Conservation (phyloP, 257 asterid species). For the Nicotiana otophora region DNA sequence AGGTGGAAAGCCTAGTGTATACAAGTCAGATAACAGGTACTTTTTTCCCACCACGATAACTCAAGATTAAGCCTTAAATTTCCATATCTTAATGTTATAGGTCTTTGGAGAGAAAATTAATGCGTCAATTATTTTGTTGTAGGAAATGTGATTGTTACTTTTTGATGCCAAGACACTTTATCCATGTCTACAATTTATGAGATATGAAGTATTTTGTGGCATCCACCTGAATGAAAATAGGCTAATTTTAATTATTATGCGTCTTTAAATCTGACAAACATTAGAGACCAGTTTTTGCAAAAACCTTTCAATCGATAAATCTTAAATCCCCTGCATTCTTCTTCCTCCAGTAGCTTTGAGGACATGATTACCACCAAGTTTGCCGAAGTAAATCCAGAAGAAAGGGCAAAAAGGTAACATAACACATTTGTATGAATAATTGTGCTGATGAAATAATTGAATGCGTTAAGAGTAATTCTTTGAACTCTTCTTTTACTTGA, state of each 20-base stretch:
- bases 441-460: not conserved
- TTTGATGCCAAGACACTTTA: not conserved
- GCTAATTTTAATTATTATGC: not conserved
- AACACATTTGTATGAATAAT: not conserved
- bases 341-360: slow-evolving; percentile 8
- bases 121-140: not conserved
- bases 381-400: slow-evolving; percentile 12
- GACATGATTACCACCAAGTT: slow-evolving; percentile 11
- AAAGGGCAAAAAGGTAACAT: slow-evolving; percentile 13
- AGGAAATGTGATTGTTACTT: not conserved
- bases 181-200: not conserved
- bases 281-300: not conserved
- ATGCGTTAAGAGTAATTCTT: not conserved
- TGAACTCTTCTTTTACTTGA: not conserved
- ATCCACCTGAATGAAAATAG: not conserved
- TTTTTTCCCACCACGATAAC: not conserved
- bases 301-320: not conserved
- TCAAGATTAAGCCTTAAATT: not conserved
- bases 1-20: slow-evolving; percentile 14
- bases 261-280: not conserved
- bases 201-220: not conserved
- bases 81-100: not conserved
- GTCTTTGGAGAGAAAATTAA: not conserved
- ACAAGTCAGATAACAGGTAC: slow-evolving; percentile 11
- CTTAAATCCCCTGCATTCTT: not conserved